phyloP scores from a whole-genome alignment of 2,329 filamentous ascomycete genomes.

The Penicillium sp. region DNA sequence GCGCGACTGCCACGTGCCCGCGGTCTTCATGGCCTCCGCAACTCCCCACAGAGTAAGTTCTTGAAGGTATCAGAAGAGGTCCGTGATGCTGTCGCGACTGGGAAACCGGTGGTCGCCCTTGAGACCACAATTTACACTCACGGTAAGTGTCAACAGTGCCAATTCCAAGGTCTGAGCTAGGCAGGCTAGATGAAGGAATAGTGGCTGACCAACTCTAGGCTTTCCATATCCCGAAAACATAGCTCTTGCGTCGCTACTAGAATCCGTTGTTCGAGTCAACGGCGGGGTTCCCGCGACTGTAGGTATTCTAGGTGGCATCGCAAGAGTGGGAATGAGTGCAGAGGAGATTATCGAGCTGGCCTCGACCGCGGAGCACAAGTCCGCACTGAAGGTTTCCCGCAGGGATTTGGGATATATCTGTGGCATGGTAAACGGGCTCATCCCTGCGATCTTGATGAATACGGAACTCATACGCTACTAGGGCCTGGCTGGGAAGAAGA shows the following conservation, averaged over 20 bases:
- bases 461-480: slow-evolving; percentile 30
- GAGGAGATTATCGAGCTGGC: slow-evolving; percentile 71
- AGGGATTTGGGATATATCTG: slow-evolving; percentile 80
- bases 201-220: slow-evolving; percentile 41
- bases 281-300: slow-evolving; percentile 89
- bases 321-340: slow-evolving; percentile 70
- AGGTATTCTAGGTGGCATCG: slow-evolving; percentile 78
- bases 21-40: slow-evolving; percentile 31
- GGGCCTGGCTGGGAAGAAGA: slow-evolving; percentile 63
- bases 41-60: slow-evolving; percentile 46
- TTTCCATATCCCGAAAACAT: slow-evolving; percentile 70
- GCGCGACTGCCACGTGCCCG: slow-evolving; percentile 18
- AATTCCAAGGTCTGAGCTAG: too few species aligned
- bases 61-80: slow-evolving; percentile 80
- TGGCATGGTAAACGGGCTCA: slow-evolving; percentile 60
- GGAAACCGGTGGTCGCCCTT: slow-evolving; percentile 82
- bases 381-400: slow-evolving; percentile 77
- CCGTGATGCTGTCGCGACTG: slow-evolving; percentile 67
- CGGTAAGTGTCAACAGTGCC: slow-evolving; percentile 48
- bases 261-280: slow-evolving; percentile 73
- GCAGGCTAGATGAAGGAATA: neutral
- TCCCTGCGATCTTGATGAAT: neutral
- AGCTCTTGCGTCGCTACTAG: slow-evolving; percentile 73
- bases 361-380: slow-evolving; percentile 61
- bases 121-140: slow-evolving; percentile 98